Evolutionary conservation across 768 basidiomycete species (phyloP).

Genomic region (Galerina marginata): DNA sequence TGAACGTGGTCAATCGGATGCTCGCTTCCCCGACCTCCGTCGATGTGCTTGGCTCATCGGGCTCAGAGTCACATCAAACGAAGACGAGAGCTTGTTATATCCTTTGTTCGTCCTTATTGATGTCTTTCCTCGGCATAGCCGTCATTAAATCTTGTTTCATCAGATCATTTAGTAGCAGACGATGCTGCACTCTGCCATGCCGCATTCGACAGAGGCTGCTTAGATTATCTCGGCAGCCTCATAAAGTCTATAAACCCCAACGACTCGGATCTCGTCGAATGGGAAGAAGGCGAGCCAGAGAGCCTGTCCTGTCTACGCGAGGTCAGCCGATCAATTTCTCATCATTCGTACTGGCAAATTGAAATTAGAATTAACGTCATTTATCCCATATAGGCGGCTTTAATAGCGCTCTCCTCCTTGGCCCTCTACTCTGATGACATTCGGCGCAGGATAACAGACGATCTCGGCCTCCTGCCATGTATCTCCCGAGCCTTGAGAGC

Average conservation of each 20-base stretch:
- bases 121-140: conserved; percentile 9
- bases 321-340: conserved; percentile 39
- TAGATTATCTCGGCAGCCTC: conserved; percentile 57
- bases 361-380: neutral
- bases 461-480: conserved; percentile 48
- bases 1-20: conserved; percentile 71
- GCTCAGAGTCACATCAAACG: conserved; percentile 3
- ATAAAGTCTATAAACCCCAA: conserved; percentile 60
- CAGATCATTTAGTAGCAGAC: conserved; percentile 75
- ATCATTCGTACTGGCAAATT: neutral
- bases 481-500: conserved; percentile 29
- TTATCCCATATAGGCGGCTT: conserved; percentile 54
- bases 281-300: conserved; percentile 77
- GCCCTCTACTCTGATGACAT: conserved; percentile 76
- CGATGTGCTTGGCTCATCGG: neutral
- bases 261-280: conserved; percentile 43
- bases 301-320: conserved; percentile 64
- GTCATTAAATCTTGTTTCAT: neutral
- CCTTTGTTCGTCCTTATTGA: conserved; percentile 35
- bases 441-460: conserved; percentile 69
- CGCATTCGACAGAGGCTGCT: conserved; percentile 73
- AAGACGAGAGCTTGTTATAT: conserved; percentile 75
- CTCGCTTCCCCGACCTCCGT: conserved; percentile 38
- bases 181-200: conserved; percentile 67
- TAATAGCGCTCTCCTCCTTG: conserved; percentile 78